Conservation (phyloP, 176 grass and related monocot species). For the Phoenix roebelenii region DNA sequence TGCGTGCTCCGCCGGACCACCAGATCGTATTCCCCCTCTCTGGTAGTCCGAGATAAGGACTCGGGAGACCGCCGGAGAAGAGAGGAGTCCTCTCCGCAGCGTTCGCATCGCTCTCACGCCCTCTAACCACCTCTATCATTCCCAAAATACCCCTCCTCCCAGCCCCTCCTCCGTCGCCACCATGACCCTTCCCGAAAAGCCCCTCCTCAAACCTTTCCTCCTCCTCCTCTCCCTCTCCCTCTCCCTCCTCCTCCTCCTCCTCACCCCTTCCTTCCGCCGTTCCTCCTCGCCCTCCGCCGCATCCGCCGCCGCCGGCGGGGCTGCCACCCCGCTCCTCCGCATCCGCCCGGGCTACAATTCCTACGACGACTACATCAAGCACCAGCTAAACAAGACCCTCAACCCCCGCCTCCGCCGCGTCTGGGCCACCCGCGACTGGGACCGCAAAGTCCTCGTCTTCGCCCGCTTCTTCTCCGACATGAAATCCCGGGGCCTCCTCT, state of each 20-base stretch:
- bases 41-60: too few relatives aligned
- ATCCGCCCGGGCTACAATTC: conserved; percentile 57
- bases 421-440: conserved; percentile 93
- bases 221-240: neutral
- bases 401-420: conserved; percentile 69
- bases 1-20: too few relatives aligned
- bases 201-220: conserved; percentile 19
- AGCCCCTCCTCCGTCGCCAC: neutral
- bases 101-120: too few relatives aligned
- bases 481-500: conserved; percentile 29
- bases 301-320: neutral
- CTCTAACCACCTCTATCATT: too few relatives aligned
- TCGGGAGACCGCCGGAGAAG: too few relatives aligned
- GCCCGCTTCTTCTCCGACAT: conserved; percentile 38
- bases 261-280: conserved; percentile 30
- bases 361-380: conserved; percentile 82
- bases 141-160: conserved; percentile 7
- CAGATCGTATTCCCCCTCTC: too few relatives aligned
- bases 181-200: too few relatives aligned
- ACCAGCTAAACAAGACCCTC: conserved; percentile 95
- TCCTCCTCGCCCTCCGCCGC: neutral
- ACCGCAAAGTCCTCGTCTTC: conserved; percentile 64
- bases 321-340: conserved; percentile 36
- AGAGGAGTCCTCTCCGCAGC: too few relatives aligned
- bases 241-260: conserved; percentile 31